These are phyloP conservation scores for Corynascus novoguineensis DNA, from an alignment of 495 filamentous ascomycete species.

Conservation along the genomic window DNA sequence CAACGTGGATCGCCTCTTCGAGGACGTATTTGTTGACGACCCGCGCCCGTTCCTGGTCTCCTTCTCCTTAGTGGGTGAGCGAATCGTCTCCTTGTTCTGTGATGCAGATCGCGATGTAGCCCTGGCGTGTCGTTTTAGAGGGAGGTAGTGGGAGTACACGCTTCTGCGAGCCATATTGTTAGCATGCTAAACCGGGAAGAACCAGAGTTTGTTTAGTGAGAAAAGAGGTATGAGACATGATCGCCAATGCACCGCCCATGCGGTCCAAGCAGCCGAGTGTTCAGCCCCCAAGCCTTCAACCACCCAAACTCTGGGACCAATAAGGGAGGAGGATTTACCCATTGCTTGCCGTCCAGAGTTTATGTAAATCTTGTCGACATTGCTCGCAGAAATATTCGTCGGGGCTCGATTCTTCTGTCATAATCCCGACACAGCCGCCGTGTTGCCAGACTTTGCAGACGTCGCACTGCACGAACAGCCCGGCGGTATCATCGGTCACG, in stretches of 20 bases:
- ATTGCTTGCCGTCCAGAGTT: slow-evolving; percentile 67
- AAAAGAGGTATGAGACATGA: slow-evolving; percentile 17
- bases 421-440: slow-evolving; percentile 95
- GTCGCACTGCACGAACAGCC: slow-evolving; percentile 98
- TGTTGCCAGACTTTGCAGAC: slow-evolving; percentile 98
- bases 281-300: slow-evolving; percentile 10
- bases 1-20: slow-evolving; percentile 92
- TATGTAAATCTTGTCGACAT: slow-evolving; percentile 88
- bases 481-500: slow-evolving; percentile 77
- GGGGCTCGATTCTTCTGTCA: slow-evolving; percentile 82
- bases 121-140: slow-evolving; percentile 44
- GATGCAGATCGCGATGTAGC: slow-evolving; percentile 51
- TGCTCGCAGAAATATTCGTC: slow-evolving; percentile 98
- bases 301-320: not conserved
- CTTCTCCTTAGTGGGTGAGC: slow-evolving; percentile 45
- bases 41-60: slow-evolving; percentile 43
- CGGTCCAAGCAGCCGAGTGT: slow-evolving; percentile 26
- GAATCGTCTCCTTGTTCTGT: slow-evolving; percentile 51
- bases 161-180: slow-evolving; percentile 40
- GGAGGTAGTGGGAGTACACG: slow-evolving; percentile 53
- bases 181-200: slow-evolving; percentile 14
- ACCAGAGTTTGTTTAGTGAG: slow-evolving; percentile 1
- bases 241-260: slow-evolving; percentile 26
- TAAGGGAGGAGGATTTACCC: slow-evolving; percentile 56
- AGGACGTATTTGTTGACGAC: slow-evolving; percentile 44